phyloP scores from a whole-genome alignment of 1,284 basidiomycete genomes.

The Wolfiporia cocos region DNA sequence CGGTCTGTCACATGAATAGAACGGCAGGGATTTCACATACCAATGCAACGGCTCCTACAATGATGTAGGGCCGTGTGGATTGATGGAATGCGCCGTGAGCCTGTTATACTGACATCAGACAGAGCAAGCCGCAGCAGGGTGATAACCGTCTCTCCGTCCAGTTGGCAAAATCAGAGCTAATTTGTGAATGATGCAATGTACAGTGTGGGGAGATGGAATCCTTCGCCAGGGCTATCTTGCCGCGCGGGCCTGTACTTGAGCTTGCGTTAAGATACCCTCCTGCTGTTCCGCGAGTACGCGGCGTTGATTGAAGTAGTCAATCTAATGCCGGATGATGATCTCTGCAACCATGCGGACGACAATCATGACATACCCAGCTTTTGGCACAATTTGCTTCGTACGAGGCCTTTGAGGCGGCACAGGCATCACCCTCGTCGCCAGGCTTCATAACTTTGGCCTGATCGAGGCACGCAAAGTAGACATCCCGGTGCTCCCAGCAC shows the following conservation, averaged over 20 bases:
- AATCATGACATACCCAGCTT: conserved; percentile 64
- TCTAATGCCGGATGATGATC: conserved; percentile 33
- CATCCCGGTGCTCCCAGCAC: conserved; percentile 76
- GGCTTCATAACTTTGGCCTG: conserved; percentile 55
- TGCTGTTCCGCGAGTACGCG: conserved; percentile 70
- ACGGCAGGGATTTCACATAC: no score
- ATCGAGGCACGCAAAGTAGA: conserved; percentile 75
- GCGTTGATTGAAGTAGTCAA: conserved; percentile 81
- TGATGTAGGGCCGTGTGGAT: no score
- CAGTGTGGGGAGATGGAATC: no score
- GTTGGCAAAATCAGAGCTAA: no score
- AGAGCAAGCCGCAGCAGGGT: no score
- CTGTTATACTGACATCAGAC: no score
- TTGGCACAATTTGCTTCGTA: conserved; percentile 71
- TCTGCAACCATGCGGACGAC: neutral
- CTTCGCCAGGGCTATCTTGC: no score
- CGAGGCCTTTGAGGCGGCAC: conserved; percentile 39
- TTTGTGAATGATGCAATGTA: no score
- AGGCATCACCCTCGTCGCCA: conserved; percentile 56
- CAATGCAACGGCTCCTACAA: no score
- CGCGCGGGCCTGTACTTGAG: conserved; percentile 42
- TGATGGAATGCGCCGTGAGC: no score
- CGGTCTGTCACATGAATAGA: no score
- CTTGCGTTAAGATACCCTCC: conserved; percentile 57
- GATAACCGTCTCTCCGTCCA: no score